These are phyloP conservation scores for Phytophthora quininea DNA, from an alignment of 352 stramenopile species.

Conservation along the genomic window DNA sequence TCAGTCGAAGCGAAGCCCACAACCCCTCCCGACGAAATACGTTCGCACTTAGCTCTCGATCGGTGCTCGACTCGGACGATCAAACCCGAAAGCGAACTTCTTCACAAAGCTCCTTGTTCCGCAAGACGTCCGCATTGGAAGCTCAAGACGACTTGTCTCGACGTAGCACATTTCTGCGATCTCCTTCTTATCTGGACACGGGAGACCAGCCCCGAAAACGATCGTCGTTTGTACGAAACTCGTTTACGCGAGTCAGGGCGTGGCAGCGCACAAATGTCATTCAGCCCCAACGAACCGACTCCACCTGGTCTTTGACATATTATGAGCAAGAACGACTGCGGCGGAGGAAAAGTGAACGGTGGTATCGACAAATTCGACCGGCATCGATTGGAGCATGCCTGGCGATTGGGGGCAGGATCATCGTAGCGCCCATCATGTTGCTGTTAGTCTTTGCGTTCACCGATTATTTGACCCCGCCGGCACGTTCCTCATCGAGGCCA, in stretches of 20 bases:
- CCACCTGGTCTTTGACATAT: slow-evolving; percentile 21
- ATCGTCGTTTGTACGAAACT: slow-evolving; percentile 17
- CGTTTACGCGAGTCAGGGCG: slow-evolving; percentile 8
- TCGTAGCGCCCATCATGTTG: slow-evolving; percentile 24
- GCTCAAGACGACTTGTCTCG: background rate
- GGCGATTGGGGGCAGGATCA: slow-evolving; percentile 25
- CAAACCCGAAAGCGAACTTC: background rate
- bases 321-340: slow-evolving; percentile 24
- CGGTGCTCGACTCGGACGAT: background rate
- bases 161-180: background rate
- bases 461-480: slow-evolving; percentile 28
- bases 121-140: background rate
- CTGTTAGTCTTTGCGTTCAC: slow-evolving; percentile 24
- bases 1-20: background rate
- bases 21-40: too few relatives aligned
- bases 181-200: background rate
- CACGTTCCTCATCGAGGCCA: slow-evolving; percentile 28
- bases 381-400: slow-evolving; percentile 30
- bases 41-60: too few relatives aligned
- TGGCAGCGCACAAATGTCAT: slow-evolving; percentile 11
- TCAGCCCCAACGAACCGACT: slow-evolving; percentile 22
- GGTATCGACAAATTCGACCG: slow-evolving; percentile 29
- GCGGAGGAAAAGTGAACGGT: slow-evolving; percentile 9
- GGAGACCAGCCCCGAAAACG: background rate
- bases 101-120: background rate